Conservation (phyloP, 2,329 filamentous ascomycete species). For the Albophoma yamanashiensis region DNA sequence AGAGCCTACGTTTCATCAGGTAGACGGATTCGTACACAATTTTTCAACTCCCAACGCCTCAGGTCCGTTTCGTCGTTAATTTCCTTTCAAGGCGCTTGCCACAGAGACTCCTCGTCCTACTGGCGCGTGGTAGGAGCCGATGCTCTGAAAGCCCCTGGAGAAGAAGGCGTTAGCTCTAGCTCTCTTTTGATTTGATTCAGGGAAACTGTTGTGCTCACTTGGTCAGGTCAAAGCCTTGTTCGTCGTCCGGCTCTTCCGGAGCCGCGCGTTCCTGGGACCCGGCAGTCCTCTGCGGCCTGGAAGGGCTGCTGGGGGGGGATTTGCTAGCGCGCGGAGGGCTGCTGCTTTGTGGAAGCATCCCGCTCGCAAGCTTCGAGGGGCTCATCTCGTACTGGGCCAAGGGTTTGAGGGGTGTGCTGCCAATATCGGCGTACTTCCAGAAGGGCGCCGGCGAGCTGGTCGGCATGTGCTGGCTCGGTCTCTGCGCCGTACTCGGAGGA, state of each 20-base stretch:
- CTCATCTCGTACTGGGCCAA: constrained; percentile 43
- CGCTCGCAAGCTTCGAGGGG: constrained; percentile 38
- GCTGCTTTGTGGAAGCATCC: constrained; percentile 41
- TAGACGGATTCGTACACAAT: background rate
- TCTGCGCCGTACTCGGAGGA: constrained; percentile 69
- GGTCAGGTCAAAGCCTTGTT: constrained; percentile 46
- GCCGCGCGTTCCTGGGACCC: constrained; percentile 16
- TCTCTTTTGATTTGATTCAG: background rate
- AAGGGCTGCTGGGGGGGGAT: constrained; percentile 43
- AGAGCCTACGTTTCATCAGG: background rate
- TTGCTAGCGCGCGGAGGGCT: constrained; percentile 42
- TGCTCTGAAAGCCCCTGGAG: constrained; percentile 52
- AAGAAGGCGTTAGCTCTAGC: constrained; percentile 10
- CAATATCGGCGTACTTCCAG: constrained; percentile 75
- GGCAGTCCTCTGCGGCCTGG: constrained; percentile 25
- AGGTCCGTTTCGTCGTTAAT: constrained; percentile 8
- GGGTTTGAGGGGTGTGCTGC: constrained; percentile 56
- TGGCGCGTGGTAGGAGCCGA: constrained; percentile 50
- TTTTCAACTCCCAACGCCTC: background rate
- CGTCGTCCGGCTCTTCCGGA: constrained; percentile 28
- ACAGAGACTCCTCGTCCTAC: constrained; percentile 35
- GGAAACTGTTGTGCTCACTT: constrained; percentile 36
- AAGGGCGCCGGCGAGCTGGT: constrained; percentile 79
- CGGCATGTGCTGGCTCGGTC: constrained; percentile 77
- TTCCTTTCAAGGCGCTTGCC: constrained; percentile 27